Percentiles rank a stretch among this genome's conserved stretches.
These are phyloP conservation scores for Serendipita sp. DNA, from an alignment of 768 basidiomycete species.

Conservation along the genomic window DNA sequence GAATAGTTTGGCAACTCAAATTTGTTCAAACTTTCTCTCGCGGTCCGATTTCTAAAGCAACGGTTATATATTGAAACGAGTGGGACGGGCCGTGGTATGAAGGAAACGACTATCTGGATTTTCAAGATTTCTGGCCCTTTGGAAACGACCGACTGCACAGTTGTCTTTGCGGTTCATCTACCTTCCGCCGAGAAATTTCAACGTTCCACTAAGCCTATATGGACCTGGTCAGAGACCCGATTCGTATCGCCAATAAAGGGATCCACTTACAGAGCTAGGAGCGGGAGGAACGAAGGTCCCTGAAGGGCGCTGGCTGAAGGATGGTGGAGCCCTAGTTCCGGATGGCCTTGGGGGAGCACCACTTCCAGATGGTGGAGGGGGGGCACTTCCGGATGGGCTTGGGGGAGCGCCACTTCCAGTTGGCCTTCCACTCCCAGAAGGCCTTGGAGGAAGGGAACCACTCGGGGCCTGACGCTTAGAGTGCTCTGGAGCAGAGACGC, in stretches of 20 bases:
- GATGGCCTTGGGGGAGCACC: neutral
- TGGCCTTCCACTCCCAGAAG: neutral
- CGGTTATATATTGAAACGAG: neutral
- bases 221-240: too few species aligned
- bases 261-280: neutral
- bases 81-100: neutral
- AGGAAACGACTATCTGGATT: neutral
- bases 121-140: neutral
- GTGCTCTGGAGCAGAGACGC: neutral
- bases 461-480: neutral
- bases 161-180: too few species aligned
- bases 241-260: too few species aligned
- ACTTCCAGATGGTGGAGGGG: neutral
- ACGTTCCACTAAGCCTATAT: too few species aligned
- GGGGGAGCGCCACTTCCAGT: neutral
- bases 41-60: neutral
- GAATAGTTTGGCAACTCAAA: neutral
- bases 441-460: neutral
- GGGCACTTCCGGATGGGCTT: neutral
- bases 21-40: neutral
- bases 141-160: neutral
- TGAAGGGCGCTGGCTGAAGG: neutral
- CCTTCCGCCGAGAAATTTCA: too few species aligned
- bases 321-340: neutral
- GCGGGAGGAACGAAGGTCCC: neutral